Percentiles rank a stretch among this genome's conserved stretches.
Evolutionary conservation across 176 grass and related monocot genomes (phyloP).

Genomic region (Rhynchospora pubera): DNA sequence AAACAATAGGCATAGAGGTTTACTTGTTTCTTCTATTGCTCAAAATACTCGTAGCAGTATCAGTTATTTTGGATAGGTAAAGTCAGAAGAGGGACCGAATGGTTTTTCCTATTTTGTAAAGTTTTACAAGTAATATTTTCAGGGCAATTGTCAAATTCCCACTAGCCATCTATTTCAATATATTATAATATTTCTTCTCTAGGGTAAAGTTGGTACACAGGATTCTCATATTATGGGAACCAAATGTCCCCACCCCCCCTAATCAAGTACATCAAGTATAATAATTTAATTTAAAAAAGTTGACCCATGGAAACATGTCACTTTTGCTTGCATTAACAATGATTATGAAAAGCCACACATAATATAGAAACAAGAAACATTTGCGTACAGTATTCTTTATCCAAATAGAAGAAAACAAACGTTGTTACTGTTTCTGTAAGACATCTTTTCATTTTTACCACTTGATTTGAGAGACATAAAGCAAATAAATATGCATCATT

Average conservation of each 20-base stretch:
- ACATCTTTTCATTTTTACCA: not conserved
- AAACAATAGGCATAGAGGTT: not conserved
- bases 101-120: not conserved
- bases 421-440: not conserved
- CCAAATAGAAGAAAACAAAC: not conserved
- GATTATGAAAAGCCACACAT: not conserved
- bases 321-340: too few relatives aligned
- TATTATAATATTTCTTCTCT: not conserved
- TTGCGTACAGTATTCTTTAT: not conserved
- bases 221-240: not conserved
- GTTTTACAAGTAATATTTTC: not conserved
- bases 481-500: not conserved
- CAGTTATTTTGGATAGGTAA: not conserved
- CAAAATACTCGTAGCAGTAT: not conserved
- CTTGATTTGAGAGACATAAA: not conserved
- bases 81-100: not conserved
- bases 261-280: too few relatives aligned
- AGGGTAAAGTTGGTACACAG: not conserved
- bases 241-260: too few relatives aligned
- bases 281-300: not conserved
- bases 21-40: not conserved
- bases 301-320: not conserved
- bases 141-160: not conserved
- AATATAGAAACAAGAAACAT: not conserved
- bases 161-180: not conserved